Conservation (phyloP, 1,284 basidiomycete genomes). For the Rhodofomes roseus region DNA sequence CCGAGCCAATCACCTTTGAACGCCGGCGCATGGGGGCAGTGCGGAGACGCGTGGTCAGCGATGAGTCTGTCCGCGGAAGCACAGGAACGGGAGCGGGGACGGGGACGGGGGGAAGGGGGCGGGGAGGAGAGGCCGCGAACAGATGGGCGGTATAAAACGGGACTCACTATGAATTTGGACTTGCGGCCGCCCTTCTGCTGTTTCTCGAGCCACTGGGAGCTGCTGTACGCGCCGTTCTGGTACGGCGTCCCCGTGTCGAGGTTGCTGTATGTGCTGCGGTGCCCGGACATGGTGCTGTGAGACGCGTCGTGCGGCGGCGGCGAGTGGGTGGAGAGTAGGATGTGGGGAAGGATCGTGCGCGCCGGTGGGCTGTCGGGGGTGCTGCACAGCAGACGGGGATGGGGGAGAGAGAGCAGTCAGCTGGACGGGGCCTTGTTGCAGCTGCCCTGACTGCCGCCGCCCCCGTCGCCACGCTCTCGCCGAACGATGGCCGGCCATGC, state of each 20-base stretch:
- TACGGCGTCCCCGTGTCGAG: constrained; percentile 22
- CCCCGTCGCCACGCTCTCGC: background rate
- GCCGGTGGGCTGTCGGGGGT: constrained; percentile 31
- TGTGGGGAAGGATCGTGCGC: constrained; percentile 28
- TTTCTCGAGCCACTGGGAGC: constrained; percentile 37
- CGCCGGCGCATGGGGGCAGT: background rate
- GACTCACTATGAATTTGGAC: constrained; percentile 36
- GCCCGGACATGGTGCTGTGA: constrained; percentile 15
- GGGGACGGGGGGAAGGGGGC: background rate
- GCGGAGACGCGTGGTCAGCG: background rate
- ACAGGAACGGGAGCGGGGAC: background rate
- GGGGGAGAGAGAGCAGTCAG: constrained; percentile 5
- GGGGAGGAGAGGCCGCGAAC: background rate
- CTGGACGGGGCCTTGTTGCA: background rate
- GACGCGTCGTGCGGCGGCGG: constrained; percentile 11
- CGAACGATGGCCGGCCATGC: background rate
- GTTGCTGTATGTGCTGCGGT: constrained; percentile 24
- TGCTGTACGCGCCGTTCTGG: constrained; percentile 22
- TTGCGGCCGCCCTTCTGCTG: constrained; percentile 26
- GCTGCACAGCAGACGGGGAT: constrained; percentile 28
- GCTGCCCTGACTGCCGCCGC: background rate
- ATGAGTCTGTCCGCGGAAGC: background rate
- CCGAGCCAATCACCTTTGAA: constrained; percentile 43
- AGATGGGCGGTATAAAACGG: background rate
- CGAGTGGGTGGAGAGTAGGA: constrained; percentile 18